Base-by-base conservation (phyloP, 2,329 filamentous ascomycete species). In the Aspergillus sp. region DNA sequence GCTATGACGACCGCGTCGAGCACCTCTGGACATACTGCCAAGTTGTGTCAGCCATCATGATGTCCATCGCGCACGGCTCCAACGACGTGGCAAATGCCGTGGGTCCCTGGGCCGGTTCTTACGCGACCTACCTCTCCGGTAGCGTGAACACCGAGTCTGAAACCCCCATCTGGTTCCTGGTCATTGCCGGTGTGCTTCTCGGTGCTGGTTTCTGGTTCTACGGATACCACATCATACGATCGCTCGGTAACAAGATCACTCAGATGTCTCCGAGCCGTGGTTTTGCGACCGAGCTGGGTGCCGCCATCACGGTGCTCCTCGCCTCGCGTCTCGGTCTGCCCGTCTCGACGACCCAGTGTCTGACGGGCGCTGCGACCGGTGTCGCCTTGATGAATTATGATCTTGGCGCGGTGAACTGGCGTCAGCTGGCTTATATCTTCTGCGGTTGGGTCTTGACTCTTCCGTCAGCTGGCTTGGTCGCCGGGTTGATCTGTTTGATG, bases 1-100 rank as follows among this genome's bases (percentile, higher is more conserved):
- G 71, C 32, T 82, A 82, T 64, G 80, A 81, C 67, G 77, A 77
- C 61, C 73, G 75, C 18, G 77, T 81, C 45, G 80, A 82, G 65
- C 78, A 82, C 67, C 71, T 81, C 53, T 81, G 76, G 74, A 80
- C 79, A 1, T 82, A 76, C 64, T 75, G 71, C 50, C 77, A 80
- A 65, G 74, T 80, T 11, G 68, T 72, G 54, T 73, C 72, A 4
- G 77, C 77, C 50, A 75, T 77, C 58, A 73, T 77, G 66, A 77
- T 76, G 73, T 77, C 75, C 49, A 76, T 80, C 59, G 75, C 77
- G 4, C 78, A 80, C 67, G 78, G 78, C 6, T 74, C 74, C 61
- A 80, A 80, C 69, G 77, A 80, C 57, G 75, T 79, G 6, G 75
- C 77, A 29, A 80, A 80, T 61, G 75, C 76, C 2, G 73, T 80